phyloP scores from a whole-genome alignment of 768 basidiomycete species.

The Boletus vermiculosoides region DNA sequence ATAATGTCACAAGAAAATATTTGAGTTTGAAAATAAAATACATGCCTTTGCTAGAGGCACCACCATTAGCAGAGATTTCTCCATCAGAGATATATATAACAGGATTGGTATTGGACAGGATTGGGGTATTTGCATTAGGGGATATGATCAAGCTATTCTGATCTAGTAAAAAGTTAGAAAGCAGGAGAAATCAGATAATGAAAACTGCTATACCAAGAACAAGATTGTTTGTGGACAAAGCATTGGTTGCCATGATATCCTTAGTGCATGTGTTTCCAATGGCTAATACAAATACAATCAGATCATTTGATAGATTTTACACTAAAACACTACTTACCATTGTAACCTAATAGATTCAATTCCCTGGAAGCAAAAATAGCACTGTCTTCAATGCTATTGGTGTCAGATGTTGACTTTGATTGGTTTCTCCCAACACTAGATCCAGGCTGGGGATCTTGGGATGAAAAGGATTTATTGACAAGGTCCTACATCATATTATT shows the following conservation, averaged over 20 bases:
- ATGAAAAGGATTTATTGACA: not conserved
- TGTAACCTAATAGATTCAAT: not conserved
- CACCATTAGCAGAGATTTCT: too few species aligned
- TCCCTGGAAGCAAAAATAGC: not conserved
- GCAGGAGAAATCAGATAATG: too few species aligned
- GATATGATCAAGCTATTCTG: too few species aligned
- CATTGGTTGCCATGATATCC: not conserved
- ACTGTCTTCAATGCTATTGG: not conserved
- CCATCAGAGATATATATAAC: too few species aligned
- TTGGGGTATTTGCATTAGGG: not conserved
- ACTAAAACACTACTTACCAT: not conserved
- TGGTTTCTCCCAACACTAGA: not conserved
- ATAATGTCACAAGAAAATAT: not conserved
- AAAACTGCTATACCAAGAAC: too few species aligned
- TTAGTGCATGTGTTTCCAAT: too few species aligned
- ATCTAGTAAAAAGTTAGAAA: too few species aligned
- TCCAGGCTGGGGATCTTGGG: not conserved
- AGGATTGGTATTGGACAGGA: too few species aligned
- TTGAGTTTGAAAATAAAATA: not conserved
- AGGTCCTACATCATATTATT: not conserved
- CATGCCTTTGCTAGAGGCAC: not conserved
- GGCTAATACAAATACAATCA: not conserved
- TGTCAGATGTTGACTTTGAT: not conserved
- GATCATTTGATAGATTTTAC: not conserved
- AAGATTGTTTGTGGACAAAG: rapidly evolving